Evolutionary conservation across 2,329 filamentous ascomycete species (phyloP), one percentile per base, ranked within the genome.

Genomic region (Colletotrichum sp.): DNA sequence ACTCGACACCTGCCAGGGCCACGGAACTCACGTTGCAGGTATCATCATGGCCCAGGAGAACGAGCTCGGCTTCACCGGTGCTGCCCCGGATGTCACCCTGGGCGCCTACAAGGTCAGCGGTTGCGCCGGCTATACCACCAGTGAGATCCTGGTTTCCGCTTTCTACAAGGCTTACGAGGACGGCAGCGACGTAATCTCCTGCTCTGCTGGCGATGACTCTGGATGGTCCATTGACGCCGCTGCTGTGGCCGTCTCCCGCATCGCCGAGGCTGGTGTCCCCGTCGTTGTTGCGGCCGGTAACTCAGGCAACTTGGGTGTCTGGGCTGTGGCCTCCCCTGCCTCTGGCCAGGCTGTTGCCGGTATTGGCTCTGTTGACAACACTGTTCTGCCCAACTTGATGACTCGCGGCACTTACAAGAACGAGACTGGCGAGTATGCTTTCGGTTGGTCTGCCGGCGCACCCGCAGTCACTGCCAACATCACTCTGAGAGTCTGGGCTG

Each of bases 11-110:
- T 85, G 84, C 75, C 77, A 79, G 26, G 85, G 86, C 24, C 87
- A 89, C 78, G 87, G 87, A 4, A 88, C 87, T 0, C 86, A 87
- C 74, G 84, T 87, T 30, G 83, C 87, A 10, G 88, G 88, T 52
- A 87, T 88, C 71, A 85, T 89, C 67, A 87, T 85, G 52, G 88
- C 87, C 6, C 83, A 87, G 71, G 77, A 81, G 13, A 84, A 86
- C 76, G 79, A 79, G 1, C 82, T 83, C 49, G 82, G 84, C 36
- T 85, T 87, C 77, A 83, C 83, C 24, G 87, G 86, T 55, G 86
- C 84, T 12, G 85, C 85, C 1, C 87, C 85, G 1, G 84, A 84
- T 67, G 86, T 85, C 6, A 85, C 82, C 8, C 78, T 88, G 8
- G 86, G 84, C 24, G 82, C 83, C 68, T 88, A 87, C 79, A 82